These are phyloP conservation scores for Rhynchosporium agropyri DNA, from an alignment of 2,329 filamentous ascomycete species.

Conservation along the genomic window DNA sequence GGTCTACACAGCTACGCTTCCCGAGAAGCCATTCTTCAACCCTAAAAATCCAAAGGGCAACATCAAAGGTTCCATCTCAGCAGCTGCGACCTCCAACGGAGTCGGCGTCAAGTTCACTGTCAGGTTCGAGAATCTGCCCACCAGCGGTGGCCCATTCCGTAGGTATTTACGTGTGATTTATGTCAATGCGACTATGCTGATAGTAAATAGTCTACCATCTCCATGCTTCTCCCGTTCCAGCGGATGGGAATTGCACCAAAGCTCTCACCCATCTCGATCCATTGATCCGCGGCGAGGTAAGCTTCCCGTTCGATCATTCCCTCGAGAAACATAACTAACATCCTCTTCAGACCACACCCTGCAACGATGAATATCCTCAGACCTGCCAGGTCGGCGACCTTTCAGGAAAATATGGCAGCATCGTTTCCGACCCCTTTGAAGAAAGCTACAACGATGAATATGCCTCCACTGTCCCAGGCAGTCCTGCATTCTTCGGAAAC, in stretches of 20 bases:
- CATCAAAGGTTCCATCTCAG: slow-evolving; percentile 56
- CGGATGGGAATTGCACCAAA: slow-evolving; percentile 69
- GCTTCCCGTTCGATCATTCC: neutral
- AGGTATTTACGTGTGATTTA: slow-evolving; percentile 41
- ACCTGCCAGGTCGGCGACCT: slow-evolving; percentile 79
- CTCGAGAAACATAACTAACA: slow-evolving; percentile 20
- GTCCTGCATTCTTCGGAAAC: slow-evolving; percentile 64
- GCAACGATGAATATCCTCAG: slow-evolving; percentile 57
- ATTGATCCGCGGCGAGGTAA: slow-evolving; percentile 56
- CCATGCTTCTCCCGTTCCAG: slow-evolving; percentile 65
- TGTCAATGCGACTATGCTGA: slow-evolving; percentile 19
- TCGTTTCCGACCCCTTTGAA: slow-evolving; percentile 54
- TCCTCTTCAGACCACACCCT: slow-evolving; percentile 55
- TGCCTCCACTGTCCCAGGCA: slow-evolving; percentile 54
- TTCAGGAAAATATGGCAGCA: slow-evolving; percentile 71
- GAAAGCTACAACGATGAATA: slow-evolving; percentile 59
- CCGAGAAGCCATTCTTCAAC: slow-evolving; percentile 49
- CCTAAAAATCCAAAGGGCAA: slow-evolving; percentile 53
- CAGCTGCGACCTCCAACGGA: slow-evolving; percentile 50
- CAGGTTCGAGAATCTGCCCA: slow-evolving; percentile 60
- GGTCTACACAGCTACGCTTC: slow-evolving; percentile 59
- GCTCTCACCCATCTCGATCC: slow-evolving; percentile 74
- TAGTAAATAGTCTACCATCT: slow-evolving; percentile 66
- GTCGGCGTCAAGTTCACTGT: slow-evolving; percentile 59
- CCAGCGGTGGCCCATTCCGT: slow-evolving; percentile 62